Conservation (phyloP, 441 rosid genomes). For the Capsella rubella region DNA sequence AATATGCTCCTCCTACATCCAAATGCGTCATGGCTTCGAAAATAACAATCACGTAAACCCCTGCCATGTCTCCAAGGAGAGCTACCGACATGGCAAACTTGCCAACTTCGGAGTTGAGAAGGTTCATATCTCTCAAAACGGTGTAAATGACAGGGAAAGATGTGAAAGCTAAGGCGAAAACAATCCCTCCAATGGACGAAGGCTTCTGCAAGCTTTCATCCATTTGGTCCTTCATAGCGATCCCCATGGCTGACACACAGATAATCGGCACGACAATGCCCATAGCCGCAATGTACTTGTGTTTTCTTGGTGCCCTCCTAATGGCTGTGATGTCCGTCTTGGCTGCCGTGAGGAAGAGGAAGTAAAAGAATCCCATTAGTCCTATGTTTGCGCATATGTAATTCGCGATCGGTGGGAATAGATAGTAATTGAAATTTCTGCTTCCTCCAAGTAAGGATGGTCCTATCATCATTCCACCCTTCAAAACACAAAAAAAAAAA, state of each 20-base stretch:
- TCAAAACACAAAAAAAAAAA: constrained; percentile 4
- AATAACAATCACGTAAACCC: constrained; percentile 39
- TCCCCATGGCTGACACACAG: constrained; percentile 9
- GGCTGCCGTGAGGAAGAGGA: constrained; percentile 63
- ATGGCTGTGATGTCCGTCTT: constrained; percentile 59
- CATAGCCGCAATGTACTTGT: constrained; percentile 43
- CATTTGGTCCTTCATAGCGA: constrained; percentile 42
- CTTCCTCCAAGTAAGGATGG: constrained; percentile 68
- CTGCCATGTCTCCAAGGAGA: constrained; percentile 54
- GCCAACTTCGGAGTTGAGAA: constrained; percentile 80
- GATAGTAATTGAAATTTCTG: constrained; percentile 35
- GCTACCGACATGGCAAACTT: constrained; percentile 60
- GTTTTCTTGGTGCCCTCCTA: constrained; percentile 55
- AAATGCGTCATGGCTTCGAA: constrained; percentile 61
- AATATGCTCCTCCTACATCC: constrained; percentile 22
- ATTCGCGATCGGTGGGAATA: constrained; percentile 51
- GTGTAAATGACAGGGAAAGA: constrained; percentile 66
- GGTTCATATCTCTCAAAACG: constrained; percentile 62
- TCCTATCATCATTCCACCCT: constrained; percentile 80
- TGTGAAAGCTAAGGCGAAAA: constrained; percentile 48
- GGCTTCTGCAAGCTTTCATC: constrained; percentile 39
- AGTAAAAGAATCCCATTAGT: constrained; percentile 56
- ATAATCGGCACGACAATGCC: constrained; percentile 50
- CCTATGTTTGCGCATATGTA: constrained; percentile 60
- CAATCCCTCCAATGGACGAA: constrained; percentile 51